Conservation (phyloP, 1,139 yeast species). For the Neolecta irregularis region DNA sequence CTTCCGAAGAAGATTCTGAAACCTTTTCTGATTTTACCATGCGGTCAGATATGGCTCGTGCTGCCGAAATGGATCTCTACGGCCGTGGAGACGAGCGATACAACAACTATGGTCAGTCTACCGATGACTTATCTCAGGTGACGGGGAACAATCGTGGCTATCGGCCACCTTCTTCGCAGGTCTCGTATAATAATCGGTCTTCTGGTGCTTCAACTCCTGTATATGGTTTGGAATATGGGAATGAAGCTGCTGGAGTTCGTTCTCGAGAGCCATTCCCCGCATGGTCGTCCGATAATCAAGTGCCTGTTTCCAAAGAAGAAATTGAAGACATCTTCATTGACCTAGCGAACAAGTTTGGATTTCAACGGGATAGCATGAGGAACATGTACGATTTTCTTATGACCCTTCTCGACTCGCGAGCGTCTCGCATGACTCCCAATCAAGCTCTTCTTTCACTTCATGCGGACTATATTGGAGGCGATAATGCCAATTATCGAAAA, state of each 20-base stretch:
- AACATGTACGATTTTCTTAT: constrained; percentile 93
- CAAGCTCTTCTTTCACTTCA: constrained; percentile 86
- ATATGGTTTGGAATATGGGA: constrained; percentile 78
- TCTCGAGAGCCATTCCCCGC: constrained; percentile 81
- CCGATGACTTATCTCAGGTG: constrained; percentile 21
- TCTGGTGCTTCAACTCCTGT: constrained; percentile 95
- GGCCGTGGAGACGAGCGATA: constrained; percentile 25
- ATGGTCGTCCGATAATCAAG: constrained; percentile 85
- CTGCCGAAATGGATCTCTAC: constrained; percentile 27
- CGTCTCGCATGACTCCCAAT: constrained; percentile 93
- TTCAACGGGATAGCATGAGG: constrained; percentile 94
- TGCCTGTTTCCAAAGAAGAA: constrained; percentile 71
- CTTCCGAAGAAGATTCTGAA: constrained; percentile 28
- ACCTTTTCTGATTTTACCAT: constrained; percentile 32
- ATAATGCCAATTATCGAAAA: constrained; percentile 75
- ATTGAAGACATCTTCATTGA: constrained; percentile 86
- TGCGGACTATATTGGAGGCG: constrained; percentile 95
- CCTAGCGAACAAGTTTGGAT: constrained; percentile 80
- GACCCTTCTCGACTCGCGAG: constrained; percentile 84
- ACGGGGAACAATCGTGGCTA: constrained; percentile 21
- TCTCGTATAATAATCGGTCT: constrained; percentile 60
- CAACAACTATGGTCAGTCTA: constrained; percentile 21
- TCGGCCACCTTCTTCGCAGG: constrained; percentile 25
- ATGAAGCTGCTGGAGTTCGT: constrained; percentile 30
- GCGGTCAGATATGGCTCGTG: constrained; percentile 29